A percentile compares a stretch with the other conserved stretches of the same genome.
phyloP scores from a whole-genome alignment of 2,329 filamentous ascomycete species.

The Fusarium sp. region DNA sequence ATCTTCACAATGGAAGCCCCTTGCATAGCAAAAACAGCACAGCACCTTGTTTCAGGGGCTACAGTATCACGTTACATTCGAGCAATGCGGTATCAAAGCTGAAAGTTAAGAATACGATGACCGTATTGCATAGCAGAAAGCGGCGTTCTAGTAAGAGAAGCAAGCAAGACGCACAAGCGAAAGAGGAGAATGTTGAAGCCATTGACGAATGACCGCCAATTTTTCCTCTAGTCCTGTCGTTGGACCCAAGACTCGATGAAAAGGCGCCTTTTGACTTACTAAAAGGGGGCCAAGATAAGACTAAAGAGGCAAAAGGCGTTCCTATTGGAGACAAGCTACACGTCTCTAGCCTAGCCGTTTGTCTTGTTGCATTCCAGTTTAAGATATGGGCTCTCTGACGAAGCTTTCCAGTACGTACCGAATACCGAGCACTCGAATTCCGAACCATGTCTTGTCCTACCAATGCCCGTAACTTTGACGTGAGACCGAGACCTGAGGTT shows the following conservation, averaged over 20 bases:
- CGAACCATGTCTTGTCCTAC: neutral
- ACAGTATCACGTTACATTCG: conserved; percentile 1
- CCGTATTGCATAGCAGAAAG: neutral
- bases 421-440: conserved; percentile 9
- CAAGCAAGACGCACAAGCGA: neutral
- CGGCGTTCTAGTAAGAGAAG: neutral
- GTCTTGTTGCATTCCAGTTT: neutral
- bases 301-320: conserved; percentile 2
- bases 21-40: conserved; percentile 4
- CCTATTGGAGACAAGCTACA: conserved; percentile 5
- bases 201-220: neutral
- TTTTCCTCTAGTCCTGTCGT: neutral
- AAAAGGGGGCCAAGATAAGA: neutral
- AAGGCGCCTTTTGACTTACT: neutral
- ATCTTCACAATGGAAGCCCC: conserved; percentile 4
- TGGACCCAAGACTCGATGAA: neutral
- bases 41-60: neutral
- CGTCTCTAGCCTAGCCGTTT: conserved; percentile 14
- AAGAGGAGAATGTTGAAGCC: neutral
- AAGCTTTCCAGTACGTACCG: conserved; percentile 14
- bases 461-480: neutral
- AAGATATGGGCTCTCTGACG: conserved; percentile 28
- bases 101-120: neutral
- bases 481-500: conserved; percentile 6
- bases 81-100: conserved; percentile 1